Evolutionary conservation across 179 eudicot species (phyloP).

Genomic region (Beta macrorhiza): DNA sequence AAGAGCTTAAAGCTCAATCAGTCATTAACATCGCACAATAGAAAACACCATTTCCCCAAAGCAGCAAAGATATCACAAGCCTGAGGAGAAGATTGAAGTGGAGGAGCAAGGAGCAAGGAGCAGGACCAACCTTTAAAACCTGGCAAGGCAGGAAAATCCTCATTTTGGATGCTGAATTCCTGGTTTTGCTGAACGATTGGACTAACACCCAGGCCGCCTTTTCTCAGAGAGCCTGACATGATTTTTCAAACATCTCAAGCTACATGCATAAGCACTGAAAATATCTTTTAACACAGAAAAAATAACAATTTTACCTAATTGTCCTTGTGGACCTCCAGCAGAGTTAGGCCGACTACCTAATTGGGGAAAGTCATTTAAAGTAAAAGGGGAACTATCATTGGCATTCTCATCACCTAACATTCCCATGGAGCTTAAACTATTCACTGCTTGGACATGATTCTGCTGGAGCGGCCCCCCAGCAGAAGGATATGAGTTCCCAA

Average conservation of each 20-base stretch:
- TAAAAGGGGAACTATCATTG: conserved; percentile 80
- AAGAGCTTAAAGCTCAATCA: not conserved
- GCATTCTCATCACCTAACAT: conserved; percentile 76
- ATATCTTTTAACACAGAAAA: not conserved
- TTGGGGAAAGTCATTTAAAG: conserved; percentile 95
- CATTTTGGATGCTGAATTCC: conserved; percentile 96
- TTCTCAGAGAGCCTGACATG: conserved; percentile 73
- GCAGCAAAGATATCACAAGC: conserved; percentile 4
- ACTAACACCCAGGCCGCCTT: conserved; percentile 85
- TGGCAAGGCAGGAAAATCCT: conserved; percentile 98
- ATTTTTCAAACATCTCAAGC: conserved; percentile 25
- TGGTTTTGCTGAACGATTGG: conserved; percentile 95
- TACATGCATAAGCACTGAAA: conserved; percentile 19
- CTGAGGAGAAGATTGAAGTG: conserved; percentile 8
- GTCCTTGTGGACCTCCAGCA: conserved; percentile 96
- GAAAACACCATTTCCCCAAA: not conserved
- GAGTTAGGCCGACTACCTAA: conserved; percentile 88
- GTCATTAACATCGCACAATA: not conserved
- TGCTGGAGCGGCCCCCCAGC: conserved; percentile 79
- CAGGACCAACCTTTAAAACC: conserved; percentile 72
- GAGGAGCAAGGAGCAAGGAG: not conserved
- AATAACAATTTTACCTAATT: conserved; percentile 50
- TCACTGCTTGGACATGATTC: conserved; percentile 75
- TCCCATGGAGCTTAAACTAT: conserved; percentile 74
- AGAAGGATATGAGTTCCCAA: conserved; percentile 79